Percentiles rank a stretch among this genome's conserved stretches.
Evolutionary conservation across 352 stramenopile genomes (phyloP).

Genomic region (Phytophthora crassamura): DNA sequence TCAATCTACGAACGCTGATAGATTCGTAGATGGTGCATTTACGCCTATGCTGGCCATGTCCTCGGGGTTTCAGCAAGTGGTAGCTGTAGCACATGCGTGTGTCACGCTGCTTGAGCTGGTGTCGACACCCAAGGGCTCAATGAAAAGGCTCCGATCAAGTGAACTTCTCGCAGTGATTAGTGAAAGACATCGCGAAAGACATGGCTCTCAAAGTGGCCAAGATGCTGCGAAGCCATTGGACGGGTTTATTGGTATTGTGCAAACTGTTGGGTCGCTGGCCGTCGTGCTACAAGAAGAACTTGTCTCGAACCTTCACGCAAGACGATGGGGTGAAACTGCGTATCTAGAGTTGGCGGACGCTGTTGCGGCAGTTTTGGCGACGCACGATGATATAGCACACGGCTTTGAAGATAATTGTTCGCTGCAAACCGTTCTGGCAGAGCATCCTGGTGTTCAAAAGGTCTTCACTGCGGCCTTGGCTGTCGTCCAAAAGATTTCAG

Average conservation of each 20-base stretch:
- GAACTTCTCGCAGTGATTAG: conserved; percentile 29
- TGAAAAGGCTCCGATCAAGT: conserved; percentile 48
- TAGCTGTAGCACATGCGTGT: conserved; percentile 30
- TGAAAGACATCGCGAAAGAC: conserved; percentile 5
- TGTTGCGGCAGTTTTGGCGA: conserved; percentile 18
- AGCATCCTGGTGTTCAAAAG: conserved; percentile 16
- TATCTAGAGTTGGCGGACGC: conserved; percentile 10
- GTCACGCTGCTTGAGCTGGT: conserved; percentile 50
- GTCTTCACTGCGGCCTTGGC: conserved; percentile 30
- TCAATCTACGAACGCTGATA: background rate
- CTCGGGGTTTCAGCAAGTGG: conserved; percentile 28
- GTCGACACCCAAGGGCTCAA: conserved; percentile 55
- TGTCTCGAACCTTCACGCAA: conserved; percentile 37
- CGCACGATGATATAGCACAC: background rate
- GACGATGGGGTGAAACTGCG: conserved; percentile 3
- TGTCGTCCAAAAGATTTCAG: conserved; percentile 32
- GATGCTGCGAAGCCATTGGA: conserved; percentile 12
- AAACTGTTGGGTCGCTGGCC: conserved; percentile 35
- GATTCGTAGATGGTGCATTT: background rate
- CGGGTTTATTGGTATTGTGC: conserved; percentile 31
- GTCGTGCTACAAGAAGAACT: conserved; percentile 42
- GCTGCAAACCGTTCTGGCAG: conserved; percentile 16
- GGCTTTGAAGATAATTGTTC: background rate
- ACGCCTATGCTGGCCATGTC: conserved; percentile 13
- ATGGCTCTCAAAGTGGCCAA: background rate